Base-by-base conservation (phyloP, 2,329 filamentous ascomycete genomes). In the Cladosporium velox region DNA sequence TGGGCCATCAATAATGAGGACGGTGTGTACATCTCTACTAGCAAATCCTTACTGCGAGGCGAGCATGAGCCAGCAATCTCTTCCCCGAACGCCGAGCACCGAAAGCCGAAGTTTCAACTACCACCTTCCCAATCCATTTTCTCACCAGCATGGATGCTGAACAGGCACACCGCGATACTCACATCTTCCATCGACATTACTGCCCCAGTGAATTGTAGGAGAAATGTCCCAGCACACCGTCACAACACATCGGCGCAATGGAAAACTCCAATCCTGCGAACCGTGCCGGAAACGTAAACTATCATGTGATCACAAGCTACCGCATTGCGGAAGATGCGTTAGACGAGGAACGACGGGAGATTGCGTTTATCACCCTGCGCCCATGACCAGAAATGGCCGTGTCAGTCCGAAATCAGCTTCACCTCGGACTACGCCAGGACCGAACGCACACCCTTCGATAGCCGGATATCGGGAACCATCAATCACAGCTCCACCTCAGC, bases 291-390 rank as follows among this genome's bases (percentile, higher is more conserved):
- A 67, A 21, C 65, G 70, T 18, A 72, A 72, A 65, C 64, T 72
- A 26, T 68, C 68, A n/a, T 72, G 71, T 63, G 71, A 72, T 58
- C 71, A 72, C 64, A 65, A 65, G 26, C 35, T 69, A 18, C 71
- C 71, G 21, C 62, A 60, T 10, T 72, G 71, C 61, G 67, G 66
- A 30, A 63, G 71, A 61, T 72, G 71, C 49, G 52, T 70, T 8
- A 66, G 67, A 44, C 59, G 71, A 12, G 67, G 67, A 12, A 66
- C 67, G 7, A 52, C 63, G 14, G 62, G 62, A 44, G 55, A 65
- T 5, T 72, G 70, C 64, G 67, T 66, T 44, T 72, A 72, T 60
- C 71, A 72, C 63, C 71, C 71, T 35, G 71, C 71, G 15, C 71
- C 71, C 11, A 59, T 72, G 66, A 72, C 71, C 7, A 69, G 61